Evolutionary conservation across 2,329 filamentous ascomycete genomes (phyloP).

Genomic region (Chaetomiaceae sp.): DNA sequence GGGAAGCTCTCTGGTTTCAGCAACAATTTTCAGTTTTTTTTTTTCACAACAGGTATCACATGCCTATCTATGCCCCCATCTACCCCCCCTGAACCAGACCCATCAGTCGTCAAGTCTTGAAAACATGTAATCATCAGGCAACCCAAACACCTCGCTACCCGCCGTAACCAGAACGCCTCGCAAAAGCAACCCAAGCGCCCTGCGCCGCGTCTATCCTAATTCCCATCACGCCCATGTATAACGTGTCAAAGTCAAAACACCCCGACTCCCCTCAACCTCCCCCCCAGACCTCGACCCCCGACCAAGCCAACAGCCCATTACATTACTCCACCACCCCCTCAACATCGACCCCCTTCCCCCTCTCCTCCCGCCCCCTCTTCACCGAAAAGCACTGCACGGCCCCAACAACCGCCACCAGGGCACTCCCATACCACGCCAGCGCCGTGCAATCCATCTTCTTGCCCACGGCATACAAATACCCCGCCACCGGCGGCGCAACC

Average conservation of each 20-base stretch:
- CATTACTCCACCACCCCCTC: background rate
- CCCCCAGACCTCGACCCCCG: background rate
- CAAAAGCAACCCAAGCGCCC: background rate
- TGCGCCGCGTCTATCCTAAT: background rate
- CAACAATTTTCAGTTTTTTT: too few relatives aligned
- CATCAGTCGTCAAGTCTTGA: background rate
- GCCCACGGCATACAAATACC: constrained; percentile 59
- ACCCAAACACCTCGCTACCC: background rate
- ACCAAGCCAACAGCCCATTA: background rate
- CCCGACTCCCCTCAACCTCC: too few relatives aligned
- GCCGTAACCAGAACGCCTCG: background rate
- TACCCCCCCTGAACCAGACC: too few relatives aligned
- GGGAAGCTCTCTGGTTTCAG: too few relatives aligned
- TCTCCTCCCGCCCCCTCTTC: constrained; percentile 28
- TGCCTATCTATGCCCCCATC: background rate
- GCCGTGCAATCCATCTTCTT: constrained; percentile 55
- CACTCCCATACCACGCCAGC: constrained; percentile 61
- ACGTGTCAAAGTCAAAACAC: too few relatives aligned
- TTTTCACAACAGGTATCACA: background rate
- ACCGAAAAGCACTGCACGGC: constrained; percentile 58
- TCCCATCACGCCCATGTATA: too few relatives aligned
- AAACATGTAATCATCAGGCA: background rate
- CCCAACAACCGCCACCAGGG: constrained; percentile 51
- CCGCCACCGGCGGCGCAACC: constrained; percentile 60
- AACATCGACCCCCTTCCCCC: constrained; percentile 1